Base-by-base conservation (phyloP, 768 basidiomycete species). In the Termitomyces bulborhizus region DNA sequence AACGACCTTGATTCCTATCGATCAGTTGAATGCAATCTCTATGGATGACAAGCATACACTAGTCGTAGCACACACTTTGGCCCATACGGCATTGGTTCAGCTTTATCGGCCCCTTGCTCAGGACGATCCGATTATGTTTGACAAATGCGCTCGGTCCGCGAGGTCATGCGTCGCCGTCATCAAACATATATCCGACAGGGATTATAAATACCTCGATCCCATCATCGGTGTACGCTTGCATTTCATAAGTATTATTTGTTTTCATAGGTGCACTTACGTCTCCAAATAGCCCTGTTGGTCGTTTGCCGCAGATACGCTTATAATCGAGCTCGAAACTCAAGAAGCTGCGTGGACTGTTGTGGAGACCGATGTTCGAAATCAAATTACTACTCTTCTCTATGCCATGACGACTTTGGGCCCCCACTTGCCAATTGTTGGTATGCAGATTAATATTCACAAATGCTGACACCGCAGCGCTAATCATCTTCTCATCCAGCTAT, bases 131-230 rank as follows among this genome's bases (percentile, higher is more conserved):
- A 65, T 77, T 45, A 77, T 83, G 21, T 84, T 83, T 59, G 84
- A 84, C 31, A 88, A 88, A 67, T 85, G 85, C 58, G 70, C 84
- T 44, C 76, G 73, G 39, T 84, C 87, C 27, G 85, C 88, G 18
- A 77, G 82, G 51, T 72, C 80, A 36, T 80, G 81, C 58, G 76
- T 82, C 50, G 71, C 78, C 40, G 69, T 90, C 63, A 77, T 84
- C 64, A 84, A 83, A 62, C 79, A 82, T 57, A 73, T 89, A 53
- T 67, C 75, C 26, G 85, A 88, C 26, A 68, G 76, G 60, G 87
- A 90, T 62, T 85, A 81, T 58, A 76, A 79, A 39, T 85, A 82
- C 68, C 75, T 90, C n/a, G 88, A 91, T 70, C 88, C 88, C 26
- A 81, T 90, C 59, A 76, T 90, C 58, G 86, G 84, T 50, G 88